Evolutionary conservation across 768 basidiomycete genomes (phyloP), one percentile per base, ranked within the genome.

Genomic region (Termitomyces sp.): DNA sequence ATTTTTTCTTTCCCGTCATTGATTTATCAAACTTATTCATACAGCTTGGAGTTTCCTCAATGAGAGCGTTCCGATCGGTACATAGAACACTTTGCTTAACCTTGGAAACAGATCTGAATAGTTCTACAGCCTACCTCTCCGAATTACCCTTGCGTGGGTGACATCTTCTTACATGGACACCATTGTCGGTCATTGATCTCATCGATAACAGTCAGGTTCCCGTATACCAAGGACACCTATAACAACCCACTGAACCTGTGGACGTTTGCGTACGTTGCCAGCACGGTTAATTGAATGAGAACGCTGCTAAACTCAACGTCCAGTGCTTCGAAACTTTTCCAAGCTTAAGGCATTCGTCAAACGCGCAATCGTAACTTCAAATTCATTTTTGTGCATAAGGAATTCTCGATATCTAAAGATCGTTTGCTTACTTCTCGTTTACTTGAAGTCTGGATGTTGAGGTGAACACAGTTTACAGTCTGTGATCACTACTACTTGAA

Each of bases 161-260:
- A 18, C n/a, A 14, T 27, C 37, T 16, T 40, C 30, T 39, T 39
- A 48, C 26, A 26, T n/a, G 13, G 14, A 16, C 18, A 32, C 30
- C 39, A 2, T n/a, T 49, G 30, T 40, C 26, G 4, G 20, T 22
- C 10, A 8, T 39, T 57, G 49, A 33, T 43, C 2, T 37, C 6
- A 30, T 42, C 24, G 10, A 22, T 42, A 32, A 49, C 65, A 84
- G 83, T 80, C 64, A 82, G 82, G 34, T 86, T 86, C 71, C 73
- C 82, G 12, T 86, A 86, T 66, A 86, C 85, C 1, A 70, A 68
- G 46, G 82, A 83, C 26, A 87, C 84, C 4, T 86, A 84, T 73
- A 86, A 83, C 68, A 79, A 85, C 64, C 85, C 84, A 0, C 81
- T 84, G 54, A 82, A 79, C 57, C 68, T 86, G 13, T 86, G 84